Percentiles rank a stretch among this genome's conserved stretches.
phyloP scores from a whole-genome alignment of 2,329 filamentous ascomycete genomes.

The Cytospora paraplurivora region DNA sequence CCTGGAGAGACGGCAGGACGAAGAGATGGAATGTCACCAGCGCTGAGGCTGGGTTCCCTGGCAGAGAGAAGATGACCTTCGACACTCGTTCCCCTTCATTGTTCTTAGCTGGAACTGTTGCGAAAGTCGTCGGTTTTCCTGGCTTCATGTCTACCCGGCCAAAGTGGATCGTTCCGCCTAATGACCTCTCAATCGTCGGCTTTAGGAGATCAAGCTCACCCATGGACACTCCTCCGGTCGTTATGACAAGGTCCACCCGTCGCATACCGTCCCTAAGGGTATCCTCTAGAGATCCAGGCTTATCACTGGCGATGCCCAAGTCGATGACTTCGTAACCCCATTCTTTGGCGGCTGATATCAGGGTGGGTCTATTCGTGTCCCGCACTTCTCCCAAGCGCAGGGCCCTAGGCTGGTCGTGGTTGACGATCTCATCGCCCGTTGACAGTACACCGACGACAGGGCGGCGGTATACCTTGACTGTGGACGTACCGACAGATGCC shows the following conservation, averaged over 20 bases:
- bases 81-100: constrained; percentile 58
- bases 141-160: constrained; percentile 97
- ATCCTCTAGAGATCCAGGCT: constrained; percentile 72
- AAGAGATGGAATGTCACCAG: constrained; percentile 94
- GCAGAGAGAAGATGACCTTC: constrained; percentile 84
- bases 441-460: constrained; percentile 86
- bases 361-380: constrained; percentile 87
- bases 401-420: constrained; percentile 63
- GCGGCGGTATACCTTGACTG: constrained; percentile 72
- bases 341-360: constrained; percentile 74
- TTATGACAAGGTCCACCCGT: constrained; percentile 79
- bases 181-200: constrained; percentile 85
- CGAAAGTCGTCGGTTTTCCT: constrained; percentile 96
- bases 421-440: constrained; percentile 91
- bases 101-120: constrained; percentile 73
- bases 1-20: constrained; percentile 83
- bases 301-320: constrained; percentile 80
- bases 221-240: constrained; percentile 95
- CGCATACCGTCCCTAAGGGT: constrained; percentile 75
- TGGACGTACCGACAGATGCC: constrained; percentile 75
- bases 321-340: constrained; percentile 81
- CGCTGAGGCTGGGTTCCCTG: constrained; percentile 91
- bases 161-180: constrained; percentile 94
- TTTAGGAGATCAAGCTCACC: constrained; percentile 96
- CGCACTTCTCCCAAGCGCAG: constrained; percentile 82